These are phyloP conservation scores for Ceratobasidium sp. DNA, from an alignment of 1,284 basidiomycete genomes.

Conservation along the genomic window DNA sequence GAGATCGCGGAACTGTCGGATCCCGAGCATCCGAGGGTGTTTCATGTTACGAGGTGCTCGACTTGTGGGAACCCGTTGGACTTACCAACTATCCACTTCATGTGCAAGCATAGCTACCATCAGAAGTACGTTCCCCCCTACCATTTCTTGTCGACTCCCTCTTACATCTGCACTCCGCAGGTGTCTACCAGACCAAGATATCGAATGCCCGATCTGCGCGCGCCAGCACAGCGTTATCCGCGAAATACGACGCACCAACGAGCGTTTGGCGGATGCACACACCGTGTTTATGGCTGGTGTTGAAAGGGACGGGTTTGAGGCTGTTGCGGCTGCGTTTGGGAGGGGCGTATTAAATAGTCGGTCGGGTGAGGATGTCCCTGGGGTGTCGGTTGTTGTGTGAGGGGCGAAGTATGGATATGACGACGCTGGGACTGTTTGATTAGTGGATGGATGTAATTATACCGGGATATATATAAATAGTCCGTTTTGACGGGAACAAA, in stretches of 20 bases:
- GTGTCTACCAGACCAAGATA: constrained; percentile 86
- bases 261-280: constrained; percentile 84
- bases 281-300: constrained; percentile 91
- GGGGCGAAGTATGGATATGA: background rate
- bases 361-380: constrained; percentile 15
- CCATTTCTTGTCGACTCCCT: background rate
- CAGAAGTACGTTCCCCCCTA: constrained; percentile 72
- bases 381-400: constrained; percentile 25
- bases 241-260: constrained; percentile 88
- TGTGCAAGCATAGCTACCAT: constrained; percentile 98
- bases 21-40: constrained; percentile 82
- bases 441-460: too few relatives aligned
- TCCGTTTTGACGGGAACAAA: too few relatives aligned
- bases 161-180: constrained; percentile 58
- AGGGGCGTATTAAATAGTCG: constrained; percentile 68
- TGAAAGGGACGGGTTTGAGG: constrained; percentile 84
- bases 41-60: constrained; percentile 94
- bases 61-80: constrained; percentile 90
- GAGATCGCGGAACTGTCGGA: constrained; percentile 87
- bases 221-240: constrained; percentile 89
- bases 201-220: constrained; percentile 90
- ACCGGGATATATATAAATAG: too few relatives aligned
- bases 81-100: constrained; percentile 94
- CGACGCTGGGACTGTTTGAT: too few relatives aligned
- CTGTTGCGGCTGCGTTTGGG: constrained; percentile 85